These are phyloP conservation scores for Debaryomycetaceae sp. DNA, from an alignment of 1,139 yeast genomes.

Conservation along the genomic window DNA sequence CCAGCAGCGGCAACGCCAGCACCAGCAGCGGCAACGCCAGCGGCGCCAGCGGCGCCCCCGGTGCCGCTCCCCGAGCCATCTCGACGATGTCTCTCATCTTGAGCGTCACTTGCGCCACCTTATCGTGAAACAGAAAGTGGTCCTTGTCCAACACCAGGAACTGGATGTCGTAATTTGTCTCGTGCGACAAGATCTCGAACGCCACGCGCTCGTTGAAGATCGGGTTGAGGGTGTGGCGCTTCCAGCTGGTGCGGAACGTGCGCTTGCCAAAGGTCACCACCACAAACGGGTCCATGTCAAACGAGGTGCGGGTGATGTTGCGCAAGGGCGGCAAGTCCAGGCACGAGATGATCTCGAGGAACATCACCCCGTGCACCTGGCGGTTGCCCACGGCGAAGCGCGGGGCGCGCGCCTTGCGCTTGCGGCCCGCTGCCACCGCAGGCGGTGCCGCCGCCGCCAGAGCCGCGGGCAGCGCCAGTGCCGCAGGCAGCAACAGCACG, in stretches of 20 bases:
- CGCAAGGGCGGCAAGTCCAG: conserved; percentile 65
- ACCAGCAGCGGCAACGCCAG: background rate
- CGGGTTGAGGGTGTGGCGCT: conserved; percentile 80
- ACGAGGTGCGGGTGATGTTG: conserved; percentile 63
- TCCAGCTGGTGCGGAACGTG: conserved; percentile 82
- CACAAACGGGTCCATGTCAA: conserved; percentile 96
- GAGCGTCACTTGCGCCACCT: conserved; percentile 63
- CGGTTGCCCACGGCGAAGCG: conserved; percentile 33
- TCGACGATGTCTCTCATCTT: conserved; percentile 46
- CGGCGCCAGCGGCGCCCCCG: background rate
- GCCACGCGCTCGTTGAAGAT: conserved; percentile 76
- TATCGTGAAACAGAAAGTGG: conserved; percentile 74
- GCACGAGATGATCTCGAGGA: conserved; percentile 71
- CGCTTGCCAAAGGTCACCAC: conserved; percentile 87
- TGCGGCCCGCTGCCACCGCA: too few species aligned
- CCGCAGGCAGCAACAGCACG: too few species aligned
- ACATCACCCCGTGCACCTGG: conserved; percentile 65
- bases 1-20: background rate
- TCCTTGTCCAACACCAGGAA: conserved; percentile 83
- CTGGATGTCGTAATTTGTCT: conserved; percentile 58
- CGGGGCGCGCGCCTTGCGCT: too few species aligned
- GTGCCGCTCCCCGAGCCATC: conserved; percentile 16
- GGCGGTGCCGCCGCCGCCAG: too few species aligned
- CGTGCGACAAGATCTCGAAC: conserved; percentile 70
- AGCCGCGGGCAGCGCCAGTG: too few species aligned